Conservation (phyloP, 352 stramenopile species). For the Phytophthora lateralis region DNA sequence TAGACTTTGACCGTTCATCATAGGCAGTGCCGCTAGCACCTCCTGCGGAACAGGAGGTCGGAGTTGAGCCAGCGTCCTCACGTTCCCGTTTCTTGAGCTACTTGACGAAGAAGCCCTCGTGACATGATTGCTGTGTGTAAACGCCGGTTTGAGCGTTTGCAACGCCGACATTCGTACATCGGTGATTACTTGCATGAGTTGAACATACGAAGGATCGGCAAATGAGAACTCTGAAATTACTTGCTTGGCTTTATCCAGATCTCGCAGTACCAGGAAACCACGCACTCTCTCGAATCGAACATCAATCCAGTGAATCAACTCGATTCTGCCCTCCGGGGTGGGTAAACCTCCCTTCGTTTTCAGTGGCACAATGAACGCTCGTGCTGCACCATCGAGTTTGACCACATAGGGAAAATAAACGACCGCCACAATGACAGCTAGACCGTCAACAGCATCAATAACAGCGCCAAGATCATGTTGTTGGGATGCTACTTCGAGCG, state of each 20-base stretch:
- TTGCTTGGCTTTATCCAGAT: background rate
- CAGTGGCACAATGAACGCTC: conserved; percentile 9
- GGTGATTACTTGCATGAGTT: conserved; percentile 11
- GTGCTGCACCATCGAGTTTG: conserved; percentile 1
- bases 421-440: background rate
- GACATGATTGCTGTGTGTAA: background rate
- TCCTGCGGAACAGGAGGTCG: conserved; percentile 8
- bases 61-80: background rate
- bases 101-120: background rate
- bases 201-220: conserved; percentile 11
- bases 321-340: background rate
- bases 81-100: conserved; percentile 2
- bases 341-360: conserved; percentile 4
- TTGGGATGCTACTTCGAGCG: background rate
- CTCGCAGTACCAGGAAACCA: background rate
- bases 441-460: conserved; percentile 15
- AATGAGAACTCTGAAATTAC: conserved; percentile 8
- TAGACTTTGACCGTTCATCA: conserved; percentile 17
- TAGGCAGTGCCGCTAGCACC: conserved; percentile 1
- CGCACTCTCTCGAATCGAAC: conserved; percentile 8
- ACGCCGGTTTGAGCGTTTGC: background rate
- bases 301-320: conserved; percentile 15
- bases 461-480: conserved; percentile 1
- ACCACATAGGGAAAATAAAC: conserved; percentile 4
- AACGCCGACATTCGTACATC: background rate